Evolutionary conservation across 129 eudicot species (phyloP).

Genomic region (Rutidosis leptorrhynchoides): DNA sequence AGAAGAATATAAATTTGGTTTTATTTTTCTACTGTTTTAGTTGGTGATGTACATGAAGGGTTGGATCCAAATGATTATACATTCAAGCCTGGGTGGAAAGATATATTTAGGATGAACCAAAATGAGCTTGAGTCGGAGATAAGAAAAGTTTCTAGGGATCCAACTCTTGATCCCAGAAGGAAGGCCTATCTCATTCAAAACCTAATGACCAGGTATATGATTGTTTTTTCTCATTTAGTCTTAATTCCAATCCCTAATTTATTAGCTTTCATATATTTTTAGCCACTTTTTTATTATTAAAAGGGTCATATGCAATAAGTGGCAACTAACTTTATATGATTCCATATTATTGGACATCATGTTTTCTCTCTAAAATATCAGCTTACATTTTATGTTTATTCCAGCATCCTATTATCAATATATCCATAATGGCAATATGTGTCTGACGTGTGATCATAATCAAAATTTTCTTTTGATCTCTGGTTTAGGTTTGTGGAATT

Average conservation of each 20-base stretch:
- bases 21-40: constrained; percentile 28
- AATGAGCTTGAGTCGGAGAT: constrained; percentile 98
- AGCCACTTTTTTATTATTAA: not conserved
- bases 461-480: not conserved
- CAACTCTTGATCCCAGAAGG: constrained; percentile 98
- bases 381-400: not conserved
- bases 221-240: not conserved
- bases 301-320: not conserved
- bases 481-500: not conserved
- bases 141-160: constrained; percentile 94
- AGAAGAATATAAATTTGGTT: not conserved
- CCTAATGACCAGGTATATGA: constrained; percentile 88
- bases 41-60: constrained; percentile 61
- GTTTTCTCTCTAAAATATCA: too few relatives aligned
- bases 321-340: not conserved
- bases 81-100: constrained; percentile 99
- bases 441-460: not conserved
- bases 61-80: constrained; percentile 72
- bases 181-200: constrained; percentile 95
- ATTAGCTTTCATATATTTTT: not conserved
- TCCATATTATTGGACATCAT: too few relatives aligned
- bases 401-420: not conserved
- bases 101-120: constrained; percentile 96
- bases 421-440: not conserved
- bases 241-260: not conserved